These are phyloP conservation scores for Cucurbita pepo DNA, from an alignment of 306 rosid genomes.

Conservation along the genomic window DNA sequence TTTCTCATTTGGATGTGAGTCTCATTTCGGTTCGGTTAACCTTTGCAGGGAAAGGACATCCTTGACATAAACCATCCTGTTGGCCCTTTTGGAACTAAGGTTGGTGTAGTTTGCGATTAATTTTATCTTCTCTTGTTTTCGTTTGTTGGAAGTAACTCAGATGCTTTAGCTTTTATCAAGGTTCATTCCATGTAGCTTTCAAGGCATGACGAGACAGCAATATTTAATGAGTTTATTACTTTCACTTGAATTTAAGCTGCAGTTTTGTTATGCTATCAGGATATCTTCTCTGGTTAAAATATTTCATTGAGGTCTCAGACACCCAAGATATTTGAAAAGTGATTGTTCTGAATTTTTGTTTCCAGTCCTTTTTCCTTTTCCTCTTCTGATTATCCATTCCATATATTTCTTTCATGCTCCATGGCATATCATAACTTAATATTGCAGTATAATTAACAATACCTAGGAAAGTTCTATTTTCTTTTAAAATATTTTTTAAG, in stretches of 20 bases:
- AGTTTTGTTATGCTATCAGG: neutral
- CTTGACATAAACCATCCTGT: conserved; percentile 30
- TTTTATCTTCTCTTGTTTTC: neutral
- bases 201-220: neutral
- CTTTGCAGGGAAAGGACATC: conserved; percentile 24
- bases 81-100: conserved; percentile 37
- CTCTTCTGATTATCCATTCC: neutral
- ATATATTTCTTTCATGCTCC: neutral
- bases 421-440: neutral
- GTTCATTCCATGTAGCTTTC: neutral
- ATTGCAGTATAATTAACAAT: neutral
- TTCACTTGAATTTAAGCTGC: neutral
- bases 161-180: neutral
- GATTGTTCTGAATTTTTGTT: neutral
- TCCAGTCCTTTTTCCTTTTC: neutral
- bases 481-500: too few relatives aligned
- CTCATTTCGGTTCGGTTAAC: neutral
- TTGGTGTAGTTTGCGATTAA: neutral
- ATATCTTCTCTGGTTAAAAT: too few relatives aligned
- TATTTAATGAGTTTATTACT: neutral
- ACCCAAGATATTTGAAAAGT: neutral
- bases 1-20: neutral
- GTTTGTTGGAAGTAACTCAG: neutral
- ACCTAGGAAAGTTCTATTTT: too few relatives aligned
- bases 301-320: neutral